Base-by-base conservation (phyloP, 208 protist genomes). In the Novymonas esmeraldas region DNA sequence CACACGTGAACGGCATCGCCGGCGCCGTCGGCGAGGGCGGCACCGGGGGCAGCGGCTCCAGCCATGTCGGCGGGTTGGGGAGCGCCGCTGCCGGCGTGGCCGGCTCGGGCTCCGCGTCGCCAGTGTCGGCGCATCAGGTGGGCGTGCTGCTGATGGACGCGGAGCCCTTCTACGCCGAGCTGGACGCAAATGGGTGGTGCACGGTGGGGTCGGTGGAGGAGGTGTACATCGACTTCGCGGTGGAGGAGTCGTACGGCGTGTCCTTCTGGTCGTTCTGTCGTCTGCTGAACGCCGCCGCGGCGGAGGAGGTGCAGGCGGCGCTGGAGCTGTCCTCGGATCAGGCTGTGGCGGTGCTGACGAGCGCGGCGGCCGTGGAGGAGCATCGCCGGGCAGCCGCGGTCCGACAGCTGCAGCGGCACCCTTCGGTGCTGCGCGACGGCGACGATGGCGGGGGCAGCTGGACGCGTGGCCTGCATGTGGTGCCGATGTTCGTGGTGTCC, bases 261-360 rank as follows among this genome's bases (percentile, higher is more conserved):
- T 72, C 75, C 31, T 89, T 89, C 69, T 89, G 76, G 84, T 61
- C 67, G 18, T 83, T 93, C 63, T 86, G 81, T 58, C 81, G 82
- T 36, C 57, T 85, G 24, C 76, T 90, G 38, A 63, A 85, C 64
- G 62, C 55, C 4, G 20, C 59, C 14, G 57, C 70, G 24, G 84
- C 78, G 14, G 62, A 41, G 24, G 74, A 76, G 46, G 73, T 93
- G 55, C 73, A 88, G 66, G 33, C 34, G 11, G 80, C 69, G 49
- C 73, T 89, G 54, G 76, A 76, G 41, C 28, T 85, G 39, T 60
- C 72, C 0, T 75, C 64, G 4, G 82, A 78, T 55, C 64, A 80
- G 71, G 82, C 69, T 4, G 64, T 64, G 16, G 62, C 56, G 29
- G 71, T 73, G 46, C 71, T 88, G 26, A 78, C 57, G 50, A 80